These are phyloP conservation scores for Eucalyptus regnans DNA, from an alignment of 345 rosid species.

Conservation along the genomic window DNA sequence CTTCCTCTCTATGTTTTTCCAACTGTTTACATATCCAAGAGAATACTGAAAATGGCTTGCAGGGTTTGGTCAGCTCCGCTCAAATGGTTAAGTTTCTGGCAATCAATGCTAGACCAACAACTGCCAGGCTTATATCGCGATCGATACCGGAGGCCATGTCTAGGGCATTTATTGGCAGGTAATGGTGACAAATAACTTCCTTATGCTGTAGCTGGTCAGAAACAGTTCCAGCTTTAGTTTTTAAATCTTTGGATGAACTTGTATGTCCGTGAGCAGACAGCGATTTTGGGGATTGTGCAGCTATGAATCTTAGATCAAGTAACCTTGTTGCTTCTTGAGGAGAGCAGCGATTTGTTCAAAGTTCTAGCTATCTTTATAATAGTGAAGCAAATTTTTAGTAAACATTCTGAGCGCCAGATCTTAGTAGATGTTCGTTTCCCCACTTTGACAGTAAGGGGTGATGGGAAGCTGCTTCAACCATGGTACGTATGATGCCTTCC, in stretches of 20 bases:
- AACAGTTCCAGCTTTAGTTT: neutral
- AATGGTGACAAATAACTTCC: neutral
- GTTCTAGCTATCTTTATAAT: neutral
- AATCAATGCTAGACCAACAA: slow-evolving; percentile 90
- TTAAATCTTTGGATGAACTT: neutral
- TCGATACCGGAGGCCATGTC: slow-evolving; percentile 81
- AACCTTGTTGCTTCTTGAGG: neutral
- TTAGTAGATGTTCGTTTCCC: neutral
- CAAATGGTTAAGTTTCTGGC: slow-evolving; percentile 89
- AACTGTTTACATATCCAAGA: neutral
- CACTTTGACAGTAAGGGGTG: neutral
- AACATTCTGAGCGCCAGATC: neutral
- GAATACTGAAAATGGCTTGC: slow-evolving; percentile 1
- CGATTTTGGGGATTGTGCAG: neutral
- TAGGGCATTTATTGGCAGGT: slow-evolving; percentile 97
- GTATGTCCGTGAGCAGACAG: neutral
- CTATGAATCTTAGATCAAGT: neutral
- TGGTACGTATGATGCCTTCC: neutral
- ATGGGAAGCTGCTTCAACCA: neutral
- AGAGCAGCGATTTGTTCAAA: neutral
- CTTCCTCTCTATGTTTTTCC: neutral
- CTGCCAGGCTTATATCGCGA: slow-evolving; percentile 72
- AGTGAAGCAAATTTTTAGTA: neutral
- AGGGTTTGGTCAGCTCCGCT: slow-evolving; percentile 98
- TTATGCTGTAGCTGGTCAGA: neutral